Conservation (phyloP, 345 rosid species). For the Dovyalis caffra region DNA sequence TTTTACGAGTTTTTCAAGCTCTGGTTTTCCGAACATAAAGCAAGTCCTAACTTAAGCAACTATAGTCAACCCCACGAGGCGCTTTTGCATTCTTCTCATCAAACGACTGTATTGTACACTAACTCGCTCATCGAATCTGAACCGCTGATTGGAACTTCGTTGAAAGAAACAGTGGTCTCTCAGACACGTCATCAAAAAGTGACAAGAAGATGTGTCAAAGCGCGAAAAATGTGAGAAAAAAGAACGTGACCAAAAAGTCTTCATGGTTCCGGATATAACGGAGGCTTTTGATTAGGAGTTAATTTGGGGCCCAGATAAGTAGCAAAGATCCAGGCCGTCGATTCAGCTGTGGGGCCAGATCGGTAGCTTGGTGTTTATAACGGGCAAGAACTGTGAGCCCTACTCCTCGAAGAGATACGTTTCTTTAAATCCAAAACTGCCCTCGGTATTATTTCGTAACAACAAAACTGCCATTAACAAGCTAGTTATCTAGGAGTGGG, state of each 20-base stretch:
- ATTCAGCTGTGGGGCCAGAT: too few relatives aligned
- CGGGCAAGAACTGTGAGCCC: background rate
- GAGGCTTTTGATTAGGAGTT: background rate
- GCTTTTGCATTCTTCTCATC: background rate
- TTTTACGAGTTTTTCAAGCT: too few relatives aligned
- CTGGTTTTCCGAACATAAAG: too few relatives aligned
- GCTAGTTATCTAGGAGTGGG: too few relatives aligned
- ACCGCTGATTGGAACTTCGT: background rate
- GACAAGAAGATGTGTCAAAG: background rate
- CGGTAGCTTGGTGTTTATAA: background rate
- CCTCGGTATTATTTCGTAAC: background rate
- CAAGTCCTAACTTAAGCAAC: too few relatives aligned
- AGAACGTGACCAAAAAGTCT: too few relatives aligned
- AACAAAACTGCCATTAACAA: background rate
- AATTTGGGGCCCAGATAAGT: background rate
- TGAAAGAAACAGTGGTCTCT: background rate
- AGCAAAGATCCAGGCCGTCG: background rate
- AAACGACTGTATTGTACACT: background rate
- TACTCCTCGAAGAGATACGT: too few relatives aligned
- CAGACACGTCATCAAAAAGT: conserved; percentile 13
- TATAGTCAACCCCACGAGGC: too few relatives aligned
- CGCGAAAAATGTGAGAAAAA: background rate
- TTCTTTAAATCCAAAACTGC: background rate
- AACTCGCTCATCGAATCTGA: background rate
- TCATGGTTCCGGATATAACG: background rate